A percentile compares a stretch with the other conserved stretches of the same genome.
Evolutionary conservation across 192 early-diverging fungal species (phyloP).

Genomic region (Rhizophagus prolifer): DNA sequence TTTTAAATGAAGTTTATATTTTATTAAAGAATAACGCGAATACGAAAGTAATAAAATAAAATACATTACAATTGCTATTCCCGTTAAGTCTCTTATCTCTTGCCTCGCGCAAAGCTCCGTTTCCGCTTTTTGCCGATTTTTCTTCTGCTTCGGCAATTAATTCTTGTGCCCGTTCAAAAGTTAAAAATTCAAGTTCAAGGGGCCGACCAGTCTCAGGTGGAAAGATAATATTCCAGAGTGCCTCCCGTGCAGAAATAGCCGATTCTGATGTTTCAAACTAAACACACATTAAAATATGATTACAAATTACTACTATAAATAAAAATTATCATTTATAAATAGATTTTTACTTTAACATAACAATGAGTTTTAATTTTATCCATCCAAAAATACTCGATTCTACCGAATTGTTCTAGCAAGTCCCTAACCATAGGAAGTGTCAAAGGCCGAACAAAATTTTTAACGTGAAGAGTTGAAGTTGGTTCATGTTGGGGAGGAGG

Average conservation of each 20-base stretch:
- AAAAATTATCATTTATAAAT: too few species aligned
- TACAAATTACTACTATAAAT: background rate
- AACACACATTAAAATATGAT: background rate
- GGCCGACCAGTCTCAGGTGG: slow-evolving; percentile 20
- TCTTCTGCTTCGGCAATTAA: slow-evolving; percentile 18
- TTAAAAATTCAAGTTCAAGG: slow-evolving; percentile 19
- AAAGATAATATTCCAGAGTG: slow-evolving; percentile 13
- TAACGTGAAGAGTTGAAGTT: slow-evolving; percentile 45
- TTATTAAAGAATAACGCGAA: background rate
- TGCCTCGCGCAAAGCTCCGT: background rate
- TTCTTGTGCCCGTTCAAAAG: slow-evolving; percentile 14
- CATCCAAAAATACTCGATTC: slow-evolving; percentile 58
- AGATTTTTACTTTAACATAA: slow-evolving; percentile 52
- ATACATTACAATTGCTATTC: background rate
- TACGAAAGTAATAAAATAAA: background rate
- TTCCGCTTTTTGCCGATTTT: background rate
- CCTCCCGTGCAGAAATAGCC: slow-evolving; percentile 3
- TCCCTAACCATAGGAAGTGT: slow-evolving; percentile 44
- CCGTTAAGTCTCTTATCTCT: background rate
- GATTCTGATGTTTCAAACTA: slow-evolving; percentile 16
- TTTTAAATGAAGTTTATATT: background rate
- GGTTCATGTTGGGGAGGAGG: slow-evolving; percentile 15
- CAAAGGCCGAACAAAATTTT: slow-evolving; percentile 61
- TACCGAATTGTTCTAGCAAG: slow-evolving; percentile 50
- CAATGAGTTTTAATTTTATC: slow-evolving; percentile 63